Percentiles rank a stretch among this genome's conserved stretches.
Conservation (phyloP, 2,329 filamentous ascomycete genomes). For the Beauveria rudraprayagi region DNA sequence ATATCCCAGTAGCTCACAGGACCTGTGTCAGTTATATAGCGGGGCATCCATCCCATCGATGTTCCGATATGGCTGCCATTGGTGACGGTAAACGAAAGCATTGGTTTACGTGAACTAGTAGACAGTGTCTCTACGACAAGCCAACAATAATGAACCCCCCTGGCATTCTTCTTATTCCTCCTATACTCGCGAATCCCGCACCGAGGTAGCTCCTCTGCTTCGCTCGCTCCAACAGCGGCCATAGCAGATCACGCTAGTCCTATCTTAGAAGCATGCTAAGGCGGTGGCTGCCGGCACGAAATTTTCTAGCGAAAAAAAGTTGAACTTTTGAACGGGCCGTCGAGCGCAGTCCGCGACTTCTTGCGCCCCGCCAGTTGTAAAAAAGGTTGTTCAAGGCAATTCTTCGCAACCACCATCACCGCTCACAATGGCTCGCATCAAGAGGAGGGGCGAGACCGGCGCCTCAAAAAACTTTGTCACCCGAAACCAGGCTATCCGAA, state of each 20-base stretch:
- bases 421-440: constrained; percentile 61
- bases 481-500: constrained; percentile 91
- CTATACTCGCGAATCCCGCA: neutral
- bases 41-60: neutral
- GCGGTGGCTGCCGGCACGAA: constrained; percentile 7
- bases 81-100: neutral
- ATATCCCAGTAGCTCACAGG: neutral
- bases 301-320: constrained; percentile 16
- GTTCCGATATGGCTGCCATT: neutral
- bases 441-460: constrained; percentile 89
- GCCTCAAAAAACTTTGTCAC: constrained; percentile 98
- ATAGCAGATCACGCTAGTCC: neutral
- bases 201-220: neutral
- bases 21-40: neutral
- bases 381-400: constrained; percentile 9
- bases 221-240: neutral
- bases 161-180: neutral
- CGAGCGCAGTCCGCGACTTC: constrained; percentile 15
- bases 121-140: too few relatives aligned
- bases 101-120: neutral
- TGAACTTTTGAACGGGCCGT: neutral
- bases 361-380: constrained; percentile 24
- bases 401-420: constrained; percentile 6
- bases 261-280: neutral
- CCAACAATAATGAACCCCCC: too few relatives aligned